phyloP scores from a whole-genome alignment of 805 yeast species.

The Wickerhamiella nectarea region DNA sequence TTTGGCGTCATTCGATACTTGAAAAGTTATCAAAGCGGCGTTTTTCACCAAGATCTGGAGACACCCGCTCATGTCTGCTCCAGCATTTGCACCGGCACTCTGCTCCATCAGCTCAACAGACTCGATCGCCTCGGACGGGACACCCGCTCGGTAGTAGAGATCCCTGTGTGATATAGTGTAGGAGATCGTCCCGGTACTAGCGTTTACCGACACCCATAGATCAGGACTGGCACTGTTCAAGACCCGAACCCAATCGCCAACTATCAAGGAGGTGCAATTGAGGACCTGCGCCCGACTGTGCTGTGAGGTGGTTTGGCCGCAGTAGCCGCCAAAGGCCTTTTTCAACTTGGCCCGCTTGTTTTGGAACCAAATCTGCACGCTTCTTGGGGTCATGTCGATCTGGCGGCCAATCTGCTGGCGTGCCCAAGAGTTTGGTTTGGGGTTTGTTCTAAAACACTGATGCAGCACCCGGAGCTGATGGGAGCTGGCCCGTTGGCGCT shows the following conservation, averaged over 20 bases:
- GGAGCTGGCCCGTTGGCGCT: slow-evolving; percentile 65
- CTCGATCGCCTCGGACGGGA: background rate
- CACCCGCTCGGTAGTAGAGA: background rate
- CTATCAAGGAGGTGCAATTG: background rate
- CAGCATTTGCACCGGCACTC: too few relatives aligned
- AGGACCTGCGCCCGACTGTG: background rate
- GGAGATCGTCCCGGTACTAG: background rate
- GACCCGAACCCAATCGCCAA: slow-evolving; percentile 6
- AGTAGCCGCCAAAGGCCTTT: slow-evolving; percentile 25
- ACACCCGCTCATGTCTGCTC: background rate
- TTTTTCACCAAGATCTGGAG: background rate
- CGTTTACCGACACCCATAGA: background rate
- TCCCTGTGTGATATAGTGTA: background rate
- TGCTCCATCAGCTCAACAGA: background rate
- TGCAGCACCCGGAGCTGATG: slow-evolving; percentile 59
- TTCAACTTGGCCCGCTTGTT: slow-evolving; percentile 42
- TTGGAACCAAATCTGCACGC: slow-evolving; percentile 89
- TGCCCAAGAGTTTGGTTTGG: slow-evolving; percentile 42
- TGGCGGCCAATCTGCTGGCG: slow-evolving; percentile 42
- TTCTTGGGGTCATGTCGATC: slow-evolving; percentile 75
- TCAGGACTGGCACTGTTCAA: background rate
- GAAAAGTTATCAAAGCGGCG: slow-evolving; percentile 1
- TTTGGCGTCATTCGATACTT: background rate
- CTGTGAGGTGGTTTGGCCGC: background rate
- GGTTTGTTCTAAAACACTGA: slow-evolving; percentile 53